These are phyloP conservation scores for Xylaria digitata DNA, from an alignment of 2,329 filamentous ascomycete species.

Conservation along the genomic window DNA sequence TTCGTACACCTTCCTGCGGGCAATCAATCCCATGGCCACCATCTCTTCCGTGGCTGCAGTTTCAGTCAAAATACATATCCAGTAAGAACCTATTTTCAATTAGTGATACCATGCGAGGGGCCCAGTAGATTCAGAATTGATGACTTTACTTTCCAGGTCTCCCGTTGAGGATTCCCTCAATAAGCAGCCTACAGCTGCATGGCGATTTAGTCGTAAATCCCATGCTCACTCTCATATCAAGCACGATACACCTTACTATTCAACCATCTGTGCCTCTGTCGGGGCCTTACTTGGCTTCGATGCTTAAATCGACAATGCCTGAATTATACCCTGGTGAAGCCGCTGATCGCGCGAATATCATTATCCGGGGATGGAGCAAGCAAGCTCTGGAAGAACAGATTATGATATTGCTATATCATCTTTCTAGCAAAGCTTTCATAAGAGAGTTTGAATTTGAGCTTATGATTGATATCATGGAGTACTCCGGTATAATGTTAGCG, in stretches of 20 bases:
- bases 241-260: background rate
- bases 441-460: background rate
- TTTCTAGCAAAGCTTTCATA: background rate
- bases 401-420: background rate
- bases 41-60: background rate
- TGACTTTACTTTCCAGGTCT: background rate
- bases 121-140: background rate
- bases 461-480: background rate
- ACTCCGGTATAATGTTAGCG: background rate
- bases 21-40: background rate
- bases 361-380: background rate
- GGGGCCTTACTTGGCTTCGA: background rate
- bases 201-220: background rate
- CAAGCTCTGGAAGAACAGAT: background rate
- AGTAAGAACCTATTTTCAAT: background rate
- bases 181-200: background rate
- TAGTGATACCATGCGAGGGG: background rate
- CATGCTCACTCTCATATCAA: background rate
- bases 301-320: background rate
- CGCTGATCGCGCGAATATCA: background rate
- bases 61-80: constrained; percentile 2
- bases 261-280: background rate
- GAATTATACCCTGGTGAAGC: background rate
- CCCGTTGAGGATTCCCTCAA: background rate
- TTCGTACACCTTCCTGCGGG: background rate